phyloP scores from a whole-genome alignment of 306 rosid genomes.

The Fragaria nilgerrensis region DNA sequence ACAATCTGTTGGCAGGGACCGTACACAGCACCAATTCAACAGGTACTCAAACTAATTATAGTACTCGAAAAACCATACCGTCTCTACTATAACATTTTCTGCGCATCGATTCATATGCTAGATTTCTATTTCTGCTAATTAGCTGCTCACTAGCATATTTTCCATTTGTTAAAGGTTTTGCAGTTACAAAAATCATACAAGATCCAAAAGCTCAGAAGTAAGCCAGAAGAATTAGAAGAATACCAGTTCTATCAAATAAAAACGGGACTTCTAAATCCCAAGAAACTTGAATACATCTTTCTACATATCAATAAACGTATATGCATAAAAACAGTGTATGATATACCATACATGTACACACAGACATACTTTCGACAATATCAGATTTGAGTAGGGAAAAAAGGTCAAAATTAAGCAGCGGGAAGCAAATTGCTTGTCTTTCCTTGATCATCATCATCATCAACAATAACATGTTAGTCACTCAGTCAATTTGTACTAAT shows the following conservation, averaged over 20 bases:
- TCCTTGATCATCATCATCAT: neutral
- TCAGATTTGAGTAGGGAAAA: neutral
- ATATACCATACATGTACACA: neutral
- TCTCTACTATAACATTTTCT: neutral
- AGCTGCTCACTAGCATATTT: neutral
- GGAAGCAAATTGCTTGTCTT: neutral
- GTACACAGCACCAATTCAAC: neutral
- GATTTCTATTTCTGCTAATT: neutral
- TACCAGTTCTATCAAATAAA: neutral
- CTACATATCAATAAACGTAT: neutral
- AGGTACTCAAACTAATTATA: neutral
- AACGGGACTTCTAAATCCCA: neutral
- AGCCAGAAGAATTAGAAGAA: neutral
- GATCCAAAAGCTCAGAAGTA: constrained; percentile 15
- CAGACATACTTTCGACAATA: neutral
- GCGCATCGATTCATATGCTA: neutral
- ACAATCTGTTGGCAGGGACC: constrained; percentile 14
- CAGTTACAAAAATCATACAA: constrained; percentile 22
- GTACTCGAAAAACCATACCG: neutral
- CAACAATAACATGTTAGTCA: neutral
- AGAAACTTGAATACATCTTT: neutral
- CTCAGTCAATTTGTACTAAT: neutral
- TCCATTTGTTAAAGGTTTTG: neutral
- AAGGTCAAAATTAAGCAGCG: constrained; percentile 7
- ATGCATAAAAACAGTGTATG: neutral